Conservation (phyloP, 495 filamentous ascomycete genomes). For the Podospora didyma region DNA sequence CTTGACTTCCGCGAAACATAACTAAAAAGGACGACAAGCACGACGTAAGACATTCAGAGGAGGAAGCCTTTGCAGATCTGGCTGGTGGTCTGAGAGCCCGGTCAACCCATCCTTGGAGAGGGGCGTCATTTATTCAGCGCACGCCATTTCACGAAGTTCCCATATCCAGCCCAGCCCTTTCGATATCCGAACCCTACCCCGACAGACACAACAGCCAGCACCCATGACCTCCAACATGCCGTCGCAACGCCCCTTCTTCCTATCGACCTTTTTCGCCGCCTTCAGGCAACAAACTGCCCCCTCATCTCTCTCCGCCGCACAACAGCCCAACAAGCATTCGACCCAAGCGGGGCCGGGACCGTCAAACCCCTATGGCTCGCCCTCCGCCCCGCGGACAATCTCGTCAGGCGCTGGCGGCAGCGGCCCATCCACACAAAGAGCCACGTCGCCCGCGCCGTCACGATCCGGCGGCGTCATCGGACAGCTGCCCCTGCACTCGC, state of each 20-base stretch:
- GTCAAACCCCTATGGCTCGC: slow-evolving; percentile 8
- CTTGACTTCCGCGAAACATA: not conserved
- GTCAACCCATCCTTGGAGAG: not conserved
- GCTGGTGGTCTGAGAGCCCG: no score
- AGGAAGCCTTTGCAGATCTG: not conserved
- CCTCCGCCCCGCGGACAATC: slow-evolving; percentile 27
- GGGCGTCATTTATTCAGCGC: no score
- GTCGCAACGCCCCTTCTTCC: slow-evolving; percentile 75
- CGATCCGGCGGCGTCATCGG: slow-evolving; percentile 37
- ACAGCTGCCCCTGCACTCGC: slow-evolving; percentile 42
- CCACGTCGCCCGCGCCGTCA: slow-evolving; percentile 29
- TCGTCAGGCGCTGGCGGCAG: slow-evolving; percentile 16
- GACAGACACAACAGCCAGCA: not conserved
- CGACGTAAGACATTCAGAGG: not conserved
- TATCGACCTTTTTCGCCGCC: slow-evolving; percentile 81
- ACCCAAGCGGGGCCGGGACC: slow-evolving; percentile 31
- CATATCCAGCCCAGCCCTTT: no score
- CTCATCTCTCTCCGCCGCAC: slow-evolving; percentile 28
- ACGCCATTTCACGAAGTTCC: no score
- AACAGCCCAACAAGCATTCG: slow-evolving; percentile 43
- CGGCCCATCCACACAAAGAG: slow-evolving; percentile 15
- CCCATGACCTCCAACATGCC: slow-evolving; percentile 43
- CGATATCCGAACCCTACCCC: no score
- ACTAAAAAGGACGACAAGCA: not conserved
- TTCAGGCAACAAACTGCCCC: slow-evolving; percentile 58